These are phyloP conservation scores for Wickerhamiella infanticola DNA, from an alignment of 1,139 yeast species.

Conservation along the genomic window DNA sequence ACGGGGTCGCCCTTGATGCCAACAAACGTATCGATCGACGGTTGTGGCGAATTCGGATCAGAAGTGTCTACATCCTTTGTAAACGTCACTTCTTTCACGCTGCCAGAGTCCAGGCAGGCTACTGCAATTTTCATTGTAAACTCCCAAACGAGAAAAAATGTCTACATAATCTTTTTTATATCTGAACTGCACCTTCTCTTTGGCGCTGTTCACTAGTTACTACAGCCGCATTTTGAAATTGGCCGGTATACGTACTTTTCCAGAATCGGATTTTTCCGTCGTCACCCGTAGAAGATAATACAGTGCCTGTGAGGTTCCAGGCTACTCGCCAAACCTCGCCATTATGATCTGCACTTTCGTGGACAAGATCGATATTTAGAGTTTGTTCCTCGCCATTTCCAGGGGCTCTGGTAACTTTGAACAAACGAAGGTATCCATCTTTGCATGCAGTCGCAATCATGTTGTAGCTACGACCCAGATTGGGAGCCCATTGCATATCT, in stretches of 20 bases:
- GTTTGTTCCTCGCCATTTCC: not conserved
- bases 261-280: conserved; percentile 86
- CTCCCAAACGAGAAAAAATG: conserved; percentile 1
- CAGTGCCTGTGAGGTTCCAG: conserved; percentile 91
- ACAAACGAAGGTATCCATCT: conserved; percentile 82
- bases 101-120: conserved; percentile 26
- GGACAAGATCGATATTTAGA: conserved; percentile 34
- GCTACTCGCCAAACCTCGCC: conserved; percentile 93
- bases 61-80: conserved; percentile 12
- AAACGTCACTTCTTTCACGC: conserved; percentile 15
- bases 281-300: conserved; percentile 85
- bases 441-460: conserved; percentile 89
- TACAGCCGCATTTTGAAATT: conserved; percentile 85
- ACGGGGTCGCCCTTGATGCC: conserved; percentile 5
- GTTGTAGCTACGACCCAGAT: conserved; percentile 83
- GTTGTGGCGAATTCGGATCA: conserved; percentile 8
- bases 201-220: conserved; percentile 44
- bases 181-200: not conserved
- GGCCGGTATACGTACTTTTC: conserved; percentile 75
- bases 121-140: conserved; percentile 24
- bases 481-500: conserved; percentile 93
- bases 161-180: not conserved
- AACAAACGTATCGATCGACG: conserved; percentile 4
- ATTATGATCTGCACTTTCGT: conserved; percentile 57
- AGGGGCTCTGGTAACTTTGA: conserved; percentile 33